A percentile compares a stretch with the other conserved stretches of the same genome.
Evolutionary conservation across 2,329 filamentous ascomycete genomes (phyloP).

Genomic region (Thielaviopsis musarum): DNA sequence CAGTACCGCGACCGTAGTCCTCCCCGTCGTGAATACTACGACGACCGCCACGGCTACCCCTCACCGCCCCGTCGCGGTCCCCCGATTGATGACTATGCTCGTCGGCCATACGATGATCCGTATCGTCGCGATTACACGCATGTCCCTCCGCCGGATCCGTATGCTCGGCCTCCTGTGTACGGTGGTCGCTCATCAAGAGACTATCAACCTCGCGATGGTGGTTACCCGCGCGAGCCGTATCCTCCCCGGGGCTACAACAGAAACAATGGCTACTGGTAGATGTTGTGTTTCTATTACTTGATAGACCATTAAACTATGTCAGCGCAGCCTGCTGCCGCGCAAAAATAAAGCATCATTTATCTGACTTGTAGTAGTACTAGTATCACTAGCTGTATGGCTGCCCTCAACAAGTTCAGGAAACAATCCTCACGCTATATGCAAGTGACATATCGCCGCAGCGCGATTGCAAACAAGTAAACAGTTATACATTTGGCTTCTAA

Average conservation of each 20-base stretch:
- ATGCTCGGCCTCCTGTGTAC: conserved; percentile 36
- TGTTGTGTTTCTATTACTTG: neutral
- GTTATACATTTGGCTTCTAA: neutral
- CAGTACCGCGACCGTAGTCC: conserved; percentile 81
- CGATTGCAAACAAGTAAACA: neutral
- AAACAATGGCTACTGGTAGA: conserved; percentile 24
- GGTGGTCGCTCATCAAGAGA: conserved; percentile 39
- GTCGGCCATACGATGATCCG: conserved; percentile 58
- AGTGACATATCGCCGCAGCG: too few species aligned
- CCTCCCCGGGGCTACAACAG: conserved; percentile 19
- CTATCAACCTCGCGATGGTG: conserved; percentile 32
- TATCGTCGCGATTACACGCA: conserved; percentile 55
- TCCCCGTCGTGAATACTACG: conserved; percentile 75
- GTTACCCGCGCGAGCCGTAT: conserved; percentile 28
- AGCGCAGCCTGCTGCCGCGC: neutral
- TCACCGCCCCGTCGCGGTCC: conserved; percentile 68
- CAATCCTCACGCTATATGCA: neutral
- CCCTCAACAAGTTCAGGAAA: neutral
- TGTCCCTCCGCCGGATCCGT: conserved; percentile 41
- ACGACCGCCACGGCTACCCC: conserved; percentile 58
- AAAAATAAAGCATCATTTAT: neutral
- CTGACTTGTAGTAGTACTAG: neutral
- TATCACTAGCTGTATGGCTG: neutral
- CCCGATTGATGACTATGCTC: conserved; percentile 59
- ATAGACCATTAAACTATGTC: conserved; percentile 15